Evolutionary conservation across 176 grass and related monocot species (phyloP).

Genomic region (Coix lacrymajobi): DNA sequence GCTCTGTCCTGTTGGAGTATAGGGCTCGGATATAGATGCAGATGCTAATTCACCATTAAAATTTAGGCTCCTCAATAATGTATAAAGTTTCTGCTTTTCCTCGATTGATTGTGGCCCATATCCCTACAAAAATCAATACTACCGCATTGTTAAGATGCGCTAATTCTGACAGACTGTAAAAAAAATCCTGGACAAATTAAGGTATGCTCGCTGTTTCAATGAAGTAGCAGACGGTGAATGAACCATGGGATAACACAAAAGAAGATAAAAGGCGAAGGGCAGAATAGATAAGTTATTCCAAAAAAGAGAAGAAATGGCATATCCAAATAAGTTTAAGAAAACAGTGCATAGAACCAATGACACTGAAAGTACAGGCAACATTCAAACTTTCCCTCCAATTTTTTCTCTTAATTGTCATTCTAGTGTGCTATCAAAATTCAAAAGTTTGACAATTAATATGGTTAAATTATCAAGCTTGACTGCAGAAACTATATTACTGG

Average conservation of each 20-base stretch:
- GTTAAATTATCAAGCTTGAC: not conserved
- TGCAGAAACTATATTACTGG: not conserved
- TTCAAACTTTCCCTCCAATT: not conserved
- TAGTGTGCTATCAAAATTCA: not conserved
- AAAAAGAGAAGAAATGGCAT: not conserved
- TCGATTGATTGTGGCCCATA: conserved; percentile 93
- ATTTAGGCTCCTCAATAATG: conserved; percentile 83
- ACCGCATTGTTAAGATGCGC: not conserved
- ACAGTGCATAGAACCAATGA: not conserved
- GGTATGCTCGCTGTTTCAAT: not conserved
- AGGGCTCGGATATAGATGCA: conserved; percentile 56
- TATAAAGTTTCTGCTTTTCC: conserved; percentile 88
- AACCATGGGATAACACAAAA: not conserved
- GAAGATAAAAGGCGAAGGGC: not conserved
- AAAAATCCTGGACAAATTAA: not conserved
- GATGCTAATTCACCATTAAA: conserved; percentile 65
- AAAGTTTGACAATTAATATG: not conserved
- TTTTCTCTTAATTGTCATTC: not conserved
- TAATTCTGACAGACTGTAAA: not conserved
- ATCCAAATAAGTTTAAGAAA: not conserved
- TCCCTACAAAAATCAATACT: conserved; percentile 49
- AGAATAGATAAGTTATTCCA: not conserved
- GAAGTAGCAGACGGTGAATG: not conserved
- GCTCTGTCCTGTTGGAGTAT: conserved; percentile 54
- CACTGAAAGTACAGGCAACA: not conserved